Evolutionary conservation across 371 early-diverging fungal genomes (phyloP), one percentile per base, ranked within the genome.

Genomic region (Funneliformis caledonium): DNA sequence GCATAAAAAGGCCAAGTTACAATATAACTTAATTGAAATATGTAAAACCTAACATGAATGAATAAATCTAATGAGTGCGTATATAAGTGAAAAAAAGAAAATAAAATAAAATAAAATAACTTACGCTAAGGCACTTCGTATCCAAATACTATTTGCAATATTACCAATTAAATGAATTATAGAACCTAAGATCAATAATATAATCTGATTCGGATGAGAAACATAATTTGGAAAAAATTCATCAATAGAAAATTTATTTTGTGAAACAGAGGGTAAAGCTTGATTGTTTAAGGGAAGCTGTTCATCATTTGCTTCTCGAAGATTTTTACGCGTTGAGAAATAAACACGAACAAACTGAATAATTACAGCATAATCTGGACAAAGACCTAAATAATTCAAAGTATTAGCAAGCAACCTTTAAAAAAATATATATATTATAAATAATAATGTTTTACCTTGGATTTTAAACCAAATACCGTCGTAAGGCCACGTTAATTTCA

Each of bases 391-490:
- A 22, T 9, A 22, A 26, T 65, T 48, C 22, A 65, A 8, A 45
- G 2, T 48, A 52, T n/a, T 45, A 45, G 14, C 16, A 14, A 26
- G 31, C 48, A 19, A 31, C 22, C 19, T 50, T n/a, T 50, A 72
- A 4, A n/a, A 45, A 19, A 16, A 9, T 9, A 56, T 16, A 14
- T 16, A 22, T 9, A 22, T 42, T 26, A n/a, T 43, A 16, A 26
- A 50, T 48, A 65, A 14, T 14, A 26, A 26, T 65, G 2, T 9
- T 33, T 12, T 52, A 78, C 78, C 78, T 78, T 78, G 78, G 12
- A 64, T 19, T 33, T 68, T 65, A 68, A 67, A 78, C 48, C 56
- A 65, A 68, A 78, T 22, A 14, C 48, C 78, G 48, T 78, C 78
- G 37, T 67, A 67, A 33, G 78, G 78, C 68, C 68, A 78, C 2